These are phyloP conservation scores for Isochrysis galbana DNA, from an alignment of 78 protist species.

Conservation along the genomic window DNA sequence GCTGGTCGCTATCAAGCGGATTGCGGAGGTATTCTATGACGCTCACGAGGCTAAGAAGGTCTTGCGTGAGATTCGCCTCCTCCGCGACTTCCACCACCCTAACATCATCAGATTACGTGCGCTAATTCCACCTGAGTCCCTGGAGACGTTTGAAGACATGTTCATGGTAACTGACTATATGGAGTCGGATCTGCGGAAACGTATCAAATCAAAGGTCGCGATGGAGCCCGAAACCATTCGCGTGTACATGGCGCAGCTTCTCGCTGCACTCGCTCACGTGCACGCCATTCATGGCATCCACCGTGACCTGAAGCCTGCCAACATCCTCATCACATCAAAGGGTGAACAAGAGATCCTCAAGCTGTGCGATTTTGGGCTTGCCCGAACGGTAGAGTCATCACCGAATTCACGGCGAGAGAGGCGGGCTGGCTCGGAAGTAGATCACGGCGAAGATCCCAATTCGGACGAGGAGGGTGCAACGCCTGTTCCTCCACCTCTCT, in stretches of 20 bases:
- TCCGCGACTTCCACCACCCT: neutral
- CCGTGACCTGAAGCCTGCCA: slow-evolving; percentile 9
- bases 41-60: slow-evolving; percentile 7
- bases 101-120: neutral
- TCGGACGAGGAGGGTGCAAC: neutral
- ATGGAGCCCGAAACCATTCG: neutral
- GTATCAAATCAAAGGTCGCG: neutral
- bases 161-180: neutral
- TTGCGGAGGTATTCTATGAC: neutral
- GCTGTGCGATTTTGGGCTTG: neutral
- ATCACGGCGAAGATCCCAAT: neutral
- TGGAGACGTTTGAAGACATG: slow-evolving; percentile 3
- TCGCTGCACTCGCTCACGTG: neutral
- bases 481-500: neutral
- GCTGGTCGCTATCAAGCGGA: neutral
- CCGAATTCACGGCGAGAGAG: neutral
- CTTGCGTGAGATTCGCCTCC: neutral
- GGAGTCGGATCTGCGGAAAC: neutral
- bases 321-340: neutral
- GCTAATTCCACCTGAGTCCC: neutral
- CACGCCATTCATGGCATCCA: neutral
- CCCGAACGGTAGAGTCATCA: neutral
- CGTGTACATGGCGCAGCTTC: neutral
- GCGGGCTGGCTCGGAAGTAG: neutral
- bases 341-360: neutral